Evolutionary conservation across 306 rosid genomes (phyloP), one percentile per base, ranked within the genome.

Genomic region (Vigna mungo): DNA sequence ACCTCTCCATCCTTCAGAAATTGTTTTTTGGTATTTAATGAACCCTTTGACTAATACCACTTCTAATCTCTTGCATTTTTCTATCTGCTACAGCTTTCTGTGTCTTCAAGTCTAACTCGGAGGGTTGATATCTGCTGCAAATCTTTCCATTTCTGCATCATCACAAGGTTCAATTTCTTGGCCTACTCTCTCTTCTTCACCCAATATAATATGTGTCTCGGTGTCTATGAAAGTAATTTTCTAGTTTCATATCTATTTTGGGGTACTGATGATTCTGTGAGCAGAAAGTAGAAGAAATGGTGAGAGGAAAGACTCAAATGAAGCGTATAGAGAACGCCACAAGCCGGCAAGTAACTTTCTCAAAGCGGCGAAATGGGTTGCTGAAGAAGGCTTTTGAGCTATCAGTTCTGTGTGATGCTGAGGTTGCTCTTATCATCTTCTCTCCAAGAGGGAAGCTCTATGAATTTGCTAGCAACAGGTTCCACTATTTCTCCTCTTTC

Each of bases 291-390:
- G 41, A 36, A 74, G 48, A 82, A 75, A 94, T 94, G 98, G 98
- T 89, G 83, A 84, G 98, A 81, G 97, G 98, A 1, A 94, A 94
- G 83, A 94, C 98, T 37, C 89, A 94, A 81, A 82, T 94, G 94
- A 85, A 85, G 85, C 85, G 89, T 63, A 94, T 92, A 80, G 98
- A 91, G 79, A 92, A 94, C 79, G 84, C 96, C n/a, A 90, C 97
- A n/a, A 94, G 93, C 77, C 79, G 98, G 7, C 97, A 94, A 51
- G 97, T 94, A 0, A 91, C 98, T 10, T 94, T 94, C 77, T 94
- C 94, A 16, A 94, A 94, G 86, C 68, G 98, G 23, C 79, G 94
- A 1, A 91, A 88, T 60, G 98, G 98, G 39, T 69, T 94, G 72
- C 84, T 94, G 61, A 94, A 94, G 87, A 94, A 94, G 80, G 98